Base-by-base conservation (phyloP, 2,329 filamentous ascomycete species). In the Clathrospora elynae region DNA sequence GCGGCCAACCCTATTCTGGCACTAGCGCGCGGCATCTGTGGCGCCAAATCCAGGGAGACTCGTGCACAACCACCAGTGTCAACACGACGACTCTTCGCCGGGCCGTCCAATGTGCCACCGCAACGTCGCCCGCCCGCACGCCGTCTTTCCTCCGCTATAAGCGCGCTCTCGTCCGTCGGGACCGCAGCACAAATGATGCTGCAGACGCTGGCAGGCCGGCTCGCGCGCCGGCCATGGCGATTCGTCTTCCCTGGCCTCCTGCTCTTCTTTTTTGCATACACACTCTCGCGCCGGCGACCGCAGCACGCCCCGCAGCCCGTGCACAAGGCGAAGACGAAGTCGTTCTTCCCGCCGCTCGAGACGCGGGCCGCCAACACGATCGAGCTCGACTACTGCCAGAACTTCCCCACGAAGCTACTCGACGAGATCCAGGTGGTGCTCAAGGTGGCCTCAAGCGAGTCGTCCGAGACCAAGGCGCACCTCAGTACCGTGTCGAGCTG, bases 401-500 rank as follows among this genome's bases (percentile, higher is more conserved):
- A 62, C 49, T 73, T 73, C 49, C 72, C 75, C 14, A 57, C 57
- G 11, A 51, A 72, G 34, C 55, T 72, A 13, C 64, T 77, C n/a
- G 58, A 65, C 6, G 65, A 70, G 31, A 62, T 77, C 23, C 74
- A 77, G 55, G 67, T 76, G 2, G 71, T 78, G 4, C 61, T 81
- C 29, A 79, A 78, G 57, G 76, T 75, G 31, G 76, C 77, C 34
- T 71, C 74, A 38, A 72, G 71, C 42, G 77, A 79, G 37, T 39
- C 39, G 8, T 56, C 63, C 5, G 65, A 72, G 28, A 71, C 72
- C 37, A 67, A 74, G 18, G 72, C 76, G 3, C 78, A 81, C 38
- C 66, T 83, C 31, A 62, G 72, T 28, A 80, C 75, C 51, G 75
- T 78, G 22, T 80, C 79, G 31, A 75, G 77, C 13, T 81, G 75